Percentiles rank a stretch among this genome's conserved stretches.
Conservation (phyloP, 2,329 filamentous ascomycete genomes). For the Colletotrichum shisoi region DNA sequence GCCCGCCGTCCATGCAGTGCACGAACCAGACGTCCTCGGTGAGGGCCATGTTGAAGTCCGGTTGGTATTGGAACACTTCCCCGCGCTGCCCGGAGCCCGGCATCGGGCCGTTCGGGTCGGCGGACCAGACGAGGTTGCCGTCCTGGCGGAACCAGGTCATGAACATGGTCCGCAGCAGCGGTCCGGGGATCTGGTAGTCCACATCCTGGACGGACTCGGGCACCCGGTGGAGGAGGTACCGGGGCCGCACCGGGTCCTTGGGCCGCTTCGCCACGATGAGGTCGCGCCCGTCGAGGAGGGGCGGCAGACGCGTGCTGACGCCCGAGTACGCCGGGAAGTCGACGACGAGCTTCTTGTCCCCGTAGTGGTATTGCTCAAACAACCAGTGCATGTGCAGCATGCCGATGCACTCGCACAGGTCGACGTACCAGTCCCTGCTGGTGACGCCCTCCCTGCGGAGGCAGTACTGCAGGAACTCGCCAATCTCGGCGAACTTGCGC, state of each 20-base stretch:
- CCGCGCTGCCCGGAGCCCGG: constrained; percentile 29
- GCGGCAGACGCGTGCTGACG: constrained; percentile 45
- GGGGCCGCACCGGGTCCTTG: constrained; percentile 19
- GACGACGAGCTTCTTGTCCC: constrained; percentile 43
- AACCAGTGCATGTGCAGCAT: constrained; percentile 50
- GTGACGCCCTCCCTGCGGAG: constrained; percentile 43
- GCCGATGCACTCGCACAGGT: constrained; percentile 45
- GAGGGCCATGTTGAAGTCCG: constrained; percentile 46
- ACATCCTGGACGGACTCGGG: constrained; percentile 42
- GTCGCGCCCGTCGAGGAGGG: constrained; percentile 39
- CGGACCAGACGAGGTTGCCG: constrained; percentile 32
- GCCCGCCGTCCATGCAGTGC: constrained; percentile 44
- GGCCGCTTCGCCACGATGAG: constrained; percentile 13
- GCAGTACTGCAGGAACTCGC: constrained; percentile 51
- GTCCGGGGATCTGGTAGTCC: constrained; percentile 43
- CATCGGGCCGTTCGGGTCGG: neutral
- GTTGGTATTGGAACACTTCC: constrained; percentile 5
- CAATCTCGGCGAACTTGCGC: constrained; percentile 48
- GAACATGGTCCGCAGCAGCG: constrained; percentile 26
- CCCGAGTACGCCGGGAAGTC: constrained; percentile 41
- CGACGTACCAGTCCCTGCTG: constrained; percentile 45
- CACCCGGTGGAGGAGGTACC: constrained; percentile 37
- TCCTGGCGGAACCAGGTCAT: constrained; percentile 37
- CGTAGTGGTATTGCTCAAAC: constrained; percentile 50
- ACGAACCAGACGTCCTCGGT: constrained; percentile 51